Base-by-base conservation (phyloP, 176 grass and related monocot species). In the Eleusine indica region DNA sequence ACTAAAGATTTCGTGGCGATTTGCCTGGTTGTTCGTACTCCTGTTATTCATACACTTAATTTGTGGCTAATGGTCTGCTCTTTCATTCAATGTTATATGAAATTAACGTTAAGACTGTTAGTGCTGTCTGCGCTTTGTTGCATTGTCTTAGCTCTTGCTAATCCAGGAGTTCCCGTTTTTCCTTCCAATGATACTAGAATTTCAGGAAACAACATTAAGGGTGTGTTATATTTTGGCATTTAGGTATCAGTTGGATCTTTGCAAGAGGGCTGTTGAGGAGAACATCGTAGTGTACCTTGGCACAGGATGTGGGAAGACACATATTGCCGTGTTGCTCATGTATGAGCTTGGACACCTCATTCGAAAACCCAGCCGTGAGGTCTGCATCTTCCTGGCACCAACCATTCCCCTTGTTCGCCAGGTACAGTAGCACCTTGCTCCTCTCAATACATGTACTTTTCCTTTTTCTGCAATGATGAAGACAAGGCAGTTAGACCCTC, bases 271-370 rank as follows among this genome's bases (percentile, higher is more conserved):
- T 22, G 67, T 93, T 3, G 70, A 93, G 64, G 87, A 94, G 73
- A 94, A 98, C 83, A 93, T 91, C 48, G 83, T 98, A 60, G 95
- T 94, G 49, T 94, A 91, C 49, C 85, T 98, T 5, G 95, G 86
- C 22, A 98, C 95, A 1, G 92, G 95, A 48, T 98, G 95, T 21
- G 95, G 95, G 74, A 98, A 98, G 89, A 98, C 95, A 47, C 95
- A 93, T 75, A 94, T 98, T 32, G 95, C 95, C 6, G 90, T 98
- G 70, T 53, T 98, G 76, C 91, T 98, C 49, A 94, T 98, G 74
- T 88, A 94, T 60, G 95, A 94, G 68, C 95, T 98, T 81, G 84
- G 86, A 7, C 87, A 91, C 30, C 86, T 95, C 79, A 88, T 95
- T 30, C 80, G 92, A 54, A 98, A 98, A 80, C 95, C 95, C 28